Base-by-base conservation (phyloP, 805 yeast species). In the Lachancea meyersii region DNA sequence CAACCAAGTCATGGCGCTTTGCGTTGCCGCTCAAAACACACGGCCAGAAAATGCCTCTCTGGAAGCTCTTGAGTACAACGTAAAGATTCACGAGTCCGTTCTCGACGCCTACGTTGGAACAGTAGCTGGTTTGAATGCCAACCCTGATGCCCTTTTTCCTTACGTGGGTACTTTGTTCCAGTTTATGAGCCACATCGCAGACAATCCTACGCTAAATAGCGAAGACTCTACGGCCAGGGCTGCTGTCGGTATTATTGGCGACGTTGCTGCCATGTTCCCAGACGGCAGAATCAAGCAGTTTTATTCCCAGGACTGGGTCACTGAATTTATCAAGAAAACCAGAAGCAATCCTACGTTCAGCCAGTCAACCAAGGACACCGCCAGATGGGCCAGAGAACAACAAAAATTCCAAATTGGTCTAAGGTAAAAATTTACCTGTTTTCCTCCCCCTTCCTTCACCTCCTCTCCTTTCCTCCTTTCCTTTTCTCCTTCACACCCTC, bases 21-120 rank as follows among this genome's bases (percentile, higher is more conserved):
- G 91, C 65, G 70, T 70, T 23, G 76, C 76, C 40, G 88, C 89
- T 13, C 79, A 81, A 52, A 67, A 67, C 33, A 63, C 78, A 26
- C 76, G 74, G 47, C 79, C 84, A 0, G 84, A 79, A 48, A 91
- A 83, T 52, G 66, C 74, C 32, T 71, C 88, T 8, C 58, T 77
- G 32, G 97, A 93, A 48, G 76, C 87, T 16, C 70, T 80, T 44
- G 96, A 89, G 48, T 86, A 86, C 55, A 74, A 82, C 26, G 67
- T 77, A 47, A 72, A 70, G 37, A 77, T 93, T 36, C 79, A 82
- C 52, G 96, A 87, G 65, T 73, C 97, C 4, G 91, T 89, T n/a
- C 72, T 93, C 53, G 97, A 93, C 63, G 88, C 96, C 30, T 93
- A 87, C 60, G 95, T 89, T 27, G 98, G 98, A 48, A 81, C 93